phyloP scores from a whole-genome alignment of 2,329 filamentous ascomycete species.

The Fusarium agapanthi region DNA sequence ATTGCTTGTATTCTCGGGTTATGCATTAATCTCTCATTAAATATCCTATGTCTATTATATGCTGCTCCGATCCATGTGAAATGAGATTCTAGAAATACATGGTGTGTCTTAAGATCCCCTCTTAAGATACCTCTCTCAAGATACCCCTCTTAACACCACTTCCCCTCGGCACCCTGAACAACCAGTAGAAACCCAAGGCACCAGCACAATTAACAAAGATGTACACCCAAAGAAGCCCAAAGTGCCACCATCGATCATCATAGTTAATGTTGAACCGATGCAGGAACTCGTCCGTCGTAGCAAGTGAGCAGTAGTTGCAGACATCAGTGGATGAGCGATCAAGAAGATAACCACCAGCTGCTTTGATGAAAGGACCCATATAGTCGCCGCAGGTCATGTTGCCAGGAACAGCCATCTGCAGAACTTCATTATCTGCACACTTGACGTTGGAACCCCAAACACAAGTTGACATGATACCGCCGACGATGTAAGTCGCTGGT shows the following conservation, averaged over 20 bases:
- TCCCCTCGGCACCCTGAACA: slow-evolving; percentile 46
- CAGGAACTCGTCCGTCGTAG: slow-evolving; percentile 51
- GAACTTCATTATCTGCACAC: slow-evolving; percentile 53
- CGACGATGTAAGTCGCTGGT: slow-evolving; percentile 74
- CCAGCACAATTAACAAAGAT: slow-evolving; percentile 58
- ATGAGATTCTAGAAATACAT: too few relatives aligned
- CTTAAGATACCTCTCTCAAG: too few relatives aligned
- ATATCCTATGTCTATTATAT: background rate
- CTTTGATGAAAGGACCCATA: slow-evolving; percentile 53
- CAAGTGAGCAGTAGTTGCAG: slow-evolving; percentile 56
- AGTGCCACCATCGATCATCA: slow-evolving; percentile 63
- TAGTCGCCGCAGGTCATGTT: slow-evolving; percentile 62
- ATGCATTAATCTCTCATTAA: background rate
- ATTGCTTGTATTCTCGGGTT: accelerated
- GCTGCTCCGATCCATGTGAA: background rate
- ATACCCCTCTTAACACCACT: slow-evolving; percentile 38
- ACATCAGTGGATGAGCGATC: slow-evolving; percentile 52
- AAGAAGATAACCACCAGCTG: slow-evolving; percentile 57
- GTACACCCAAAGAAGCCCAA: slow-evolving; percentile 63
- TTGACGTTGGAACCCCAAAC: slow-evolving; percentile 33
- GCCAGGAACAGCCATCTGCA: slow-evolving; percentile 63
- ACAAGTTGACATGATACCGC: slow-evolving; percentile 60
- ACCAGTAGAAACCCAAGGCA: slow-evolving; percentile 59
- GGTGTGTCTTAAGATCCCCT: background rate
- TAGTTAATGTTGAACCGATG: slow-evolving; percentile 55